A percentile compares a stretch with the other conserved stretches of the same genome.
Evolutionary conservation across 2,329 filamentous ascomycete genomes (phyloP).

Genomic region (Dothistroma septosporum): DNA sequence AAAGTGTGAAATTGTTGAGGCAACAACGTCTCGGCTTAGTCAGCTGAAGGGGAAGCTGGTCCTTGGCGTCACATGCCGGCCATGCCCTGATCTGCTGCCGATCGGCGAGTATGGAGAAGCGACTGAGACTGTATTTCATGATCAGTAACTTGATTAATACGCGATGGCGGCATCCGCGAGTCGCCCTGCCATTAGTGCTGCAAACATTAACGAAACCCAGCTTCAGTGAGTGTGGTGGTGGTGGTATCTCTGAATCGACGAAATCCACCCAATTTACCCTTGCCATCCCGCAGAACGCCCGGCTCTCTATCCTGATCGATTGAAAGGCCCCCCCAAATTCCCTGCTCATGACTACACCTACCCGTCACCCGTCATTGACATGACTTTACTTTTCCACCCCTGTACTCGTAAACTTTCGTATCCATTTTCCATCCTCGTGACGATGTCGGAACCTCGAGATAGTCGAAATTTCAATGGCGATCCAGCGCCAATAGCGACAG

Average conservation of each 20-base stretch:
- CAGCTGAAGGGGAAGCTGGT: not conserved
- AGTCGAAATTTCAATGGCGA: not conserved
- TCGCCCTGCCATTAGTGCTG: constrained; percentile 30
- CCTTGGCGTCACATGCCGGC: not conserved
- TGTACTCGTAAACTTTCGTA: constrained; percentile 7
- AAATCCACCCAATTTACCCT: not conserved
- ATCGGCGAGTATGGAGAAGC: not conserved
- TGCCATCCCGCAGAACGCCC: constrained; percentile 3
- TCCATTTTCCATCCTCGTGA: not conserved
- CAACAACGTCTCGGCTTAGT: not conserved
- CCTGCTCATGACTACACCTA: not conserved
- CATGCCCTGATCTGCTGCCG: not conserved
- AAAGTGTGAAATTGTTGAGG: not conserved
- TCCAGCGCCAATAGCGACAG: not conserved
- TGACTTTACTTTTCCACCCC: not conserved
- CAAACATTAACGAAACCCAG: constrained; percentile 9
- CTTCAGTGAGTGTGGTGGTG: constrained; percentile 6
- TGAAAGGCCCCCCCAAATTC: not conserved
- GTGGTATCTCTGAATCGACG: constrained; percentile 6
- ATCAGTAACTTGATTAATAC: not conserved
- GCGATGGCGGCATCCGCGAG: constrained; percentile 39
- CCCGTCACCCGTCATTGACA: not conserved
- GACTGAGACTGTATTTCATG: not conserved
- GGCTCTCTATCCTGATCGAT: not conserved
- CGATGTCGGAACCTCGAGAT: not conserved